These are phyloP conservation scores for Pochonia chlamydosporia DNA, from an alignment of 2,329 filamentous ascomycete species.

Conservation along the genomic window DNA sequence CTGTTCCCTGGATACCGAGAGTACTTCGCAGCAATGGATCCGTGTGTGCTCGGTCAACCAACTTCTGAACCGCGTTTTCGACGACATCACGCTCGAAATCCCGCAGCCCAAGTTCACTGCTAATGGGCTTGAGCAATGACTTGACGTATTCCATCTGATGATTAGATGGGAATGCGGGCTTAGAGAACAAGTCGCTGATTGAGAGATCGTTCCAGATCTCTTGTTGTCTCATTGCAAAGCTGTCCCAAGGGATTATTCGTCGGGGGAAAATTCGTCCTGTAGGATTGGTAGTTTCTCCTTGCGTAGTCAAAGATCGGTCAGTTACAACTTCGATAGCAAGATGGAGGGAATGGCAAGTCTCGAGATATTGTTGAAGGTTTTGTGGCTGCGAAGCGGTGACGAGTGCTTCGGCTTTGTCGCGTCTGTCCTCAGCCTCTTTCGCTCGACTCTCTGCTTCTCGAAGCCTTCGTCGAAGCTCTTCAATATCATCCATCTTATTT, in stretches of 20 bases:
- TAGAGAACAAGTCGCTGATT: constrained; percentile 18
- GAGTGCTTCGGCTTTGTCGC: constrained; percentile 20
- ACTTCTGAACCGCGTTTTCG: constrained; percentile 27
- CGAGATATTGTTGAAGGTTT: constrained; percentile 23
- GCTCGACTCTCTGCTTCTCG: neutral
- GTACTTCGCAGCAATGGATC: constrained; percentile 20
- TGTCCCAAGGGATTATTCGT: constrained; percentile 29
- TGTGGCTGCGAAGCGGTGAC: constrained; percentile 14
- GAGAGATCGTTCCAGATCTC: constrained; percentile 25
- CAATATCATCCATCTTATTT: neutral
- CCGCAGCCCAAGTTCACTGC: constrained; percentile 27
- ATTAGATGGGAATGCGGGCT: constrained; percentile 22
- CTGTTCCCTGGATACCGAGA: constrained; percentile 25
- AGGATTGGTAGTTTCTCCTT: constrained; percentile 27
- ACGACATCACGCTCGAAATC: constrained; percentile 27
- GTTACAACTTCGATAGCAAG: constrained; percentile 25
- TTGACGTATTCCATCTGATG: constrained; percentile 28
- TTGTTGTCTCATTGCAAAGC: constrained; percentile 25
- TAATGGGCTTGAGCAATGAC: constrained; percentile 24
- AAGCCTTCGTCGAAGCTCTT: neutral
- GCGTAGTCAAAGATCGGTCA: constrained; percentile 23
- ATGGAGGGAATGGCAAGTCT: constrained; percentile 25
- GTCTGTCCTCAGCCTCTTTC: constrained; percentile 19
- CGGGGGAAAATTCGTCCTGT: constrained; percentile 25
- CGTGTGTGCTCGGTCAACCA: constrained; percentile 22